Percentiles rank a stretch among this genome's conserved stretches.
Evolutionary conservation across 176 grass and related monocot species (phyloP).

Genomic region (Juncus effusus): DNA sequence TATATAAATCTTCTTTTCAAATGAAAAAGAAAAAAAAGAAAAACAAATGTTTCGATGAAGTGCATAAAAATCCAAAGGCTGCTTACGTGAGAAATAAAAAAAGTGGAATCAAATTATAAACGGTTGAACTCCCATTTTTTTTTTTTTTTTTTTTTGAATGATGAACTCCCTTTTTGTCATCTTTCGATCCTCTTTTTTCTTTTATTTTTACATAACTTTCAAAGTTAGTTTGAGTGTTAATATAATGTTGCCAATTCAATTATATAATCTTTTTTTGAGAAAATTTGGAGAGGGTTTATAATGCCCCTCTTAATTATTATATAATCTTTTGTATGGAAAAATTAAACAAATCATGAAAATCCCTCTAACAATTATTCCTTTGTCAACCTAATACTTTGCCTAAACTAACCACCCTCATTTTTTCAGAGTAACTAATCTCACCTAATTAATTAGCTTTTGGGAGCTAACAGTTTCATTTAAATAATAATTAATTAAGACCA

Average conservation of each 20-base stretch:
- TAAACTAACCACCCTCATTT: conserved; percentile 13
- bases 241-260: no score
- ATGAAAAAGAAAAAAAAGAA: background rate
- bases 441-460: no score
- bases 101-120: conserved; percentile 1
- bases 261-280: no score
- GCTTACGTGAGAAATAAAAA: conserved; percentile 15
- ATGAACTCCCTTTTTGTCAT: conserved; percentile 18
- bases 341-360: background rate
- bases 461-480: no score
- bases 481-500: no score
- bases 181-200: background rate
- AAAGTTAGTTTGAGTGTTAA: no score
- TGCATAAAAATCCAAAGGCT: background rate
- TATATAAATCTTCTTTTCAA: background rate
- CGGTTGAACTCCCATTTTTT: conserved; percentile 8
- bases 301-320: no score
- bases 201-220: no score
- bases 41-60: background rate
- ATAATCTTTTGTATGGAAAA: no score
- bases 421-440: conserved; percentile 17
- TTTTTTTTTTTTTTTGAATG: no score
- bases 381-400: conserved; percentile 22
- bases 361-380: conserved; percentile 2
- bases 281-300: no score